Evolutionary conservation across 164 flowering plant species (phyloP).

Genomic region (Berberis vulgaris): DNA sequence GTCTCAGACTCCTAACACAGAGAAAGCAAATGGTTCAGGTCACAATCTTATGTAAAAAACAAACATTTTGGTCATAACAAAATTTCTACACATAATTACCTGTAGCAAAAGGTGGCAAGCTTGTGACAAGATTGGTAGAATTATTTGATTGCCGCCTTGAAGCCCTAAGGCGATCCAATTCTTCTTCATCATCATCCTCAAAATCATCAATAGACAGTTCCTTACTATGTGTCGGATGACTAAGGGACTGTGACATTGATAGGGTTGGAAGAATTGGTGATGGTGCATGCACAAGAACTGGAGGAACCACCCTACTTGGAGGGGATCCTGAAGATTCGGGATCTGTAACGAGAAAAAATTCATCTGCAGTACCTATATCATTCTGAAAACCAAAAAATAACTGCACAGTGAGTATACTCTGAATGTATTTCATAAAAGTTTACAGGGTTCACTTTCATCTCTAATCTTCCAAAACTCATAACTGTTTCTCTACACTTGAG

Average conservation of each 20-base stretch:
- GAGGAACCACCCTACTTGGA: conserved; percentile 80
- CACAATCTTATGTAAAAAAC: background rate
- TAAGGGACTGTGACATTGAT: conserved; percentile 52
- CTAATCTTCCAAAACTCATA: too few species aligned
- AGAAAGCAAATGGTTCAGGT: background rate
- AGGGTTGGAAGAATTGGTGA: conserved; percentile 42
- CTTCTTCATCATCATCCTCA: conserved; percentile 69
- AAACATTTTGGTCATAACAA: background rate
- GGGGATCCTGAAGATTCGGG: conserved; percentile 82
- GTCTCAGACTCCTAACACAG: background rate
- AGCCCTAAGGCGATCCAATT: conserved; percentile 44
- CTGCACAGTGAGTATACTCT: background rate
- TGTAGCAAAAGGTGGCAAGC: conserved; percentile 76
- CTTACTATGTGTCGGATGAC: conserved; percentile 42
- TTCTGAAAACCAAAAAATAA: conserved; percentile 33
- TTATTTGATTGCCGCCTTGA: conserved; percentile 65
- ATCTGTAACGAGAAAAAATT: conserved; percentile 77
- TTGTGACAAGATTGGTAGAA: conserved; percentile 59
- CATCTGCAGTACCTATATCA: conserved; percentile 51
- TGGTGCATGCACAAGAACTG: conserved; percentile 36
- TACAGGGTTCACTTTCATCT: too few species aligned
- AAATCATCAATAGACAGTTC: conserved; percentile 87
- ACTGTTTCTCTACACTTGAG: too few species aligned
- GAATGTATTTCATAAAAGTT: background rate
- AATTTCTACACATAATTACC: conserved; percentile 32